A percentile compares a stretch with the other conserved stretches of the same genome.
Conservation (phyloP, 148 eudicot species). For the Chenopodium quinoa region DNA sequence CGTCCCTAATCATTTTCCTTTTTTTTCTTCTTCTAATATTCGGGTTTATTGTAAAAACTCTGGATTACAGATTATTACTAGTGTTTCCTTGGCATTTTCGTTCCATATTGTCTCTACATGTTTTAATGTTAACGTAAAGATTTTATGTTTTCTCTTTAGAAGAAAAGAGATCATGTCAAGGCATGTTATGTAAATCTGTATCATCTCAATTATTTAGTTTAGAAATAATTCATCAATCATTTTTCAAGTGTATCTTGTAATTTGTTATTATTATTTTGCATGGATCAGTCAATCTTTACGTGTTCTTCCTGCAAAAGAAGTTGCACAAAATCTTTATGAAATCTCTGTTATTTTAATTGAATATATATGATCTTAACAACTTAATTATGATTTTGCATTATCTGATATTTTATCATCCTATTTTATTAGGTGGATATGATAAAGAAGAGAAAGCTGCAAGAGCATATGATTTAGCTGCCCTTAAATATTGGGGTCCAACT, state of each 20-base stretch:
- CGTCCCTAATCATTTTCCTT: too few species aligned
- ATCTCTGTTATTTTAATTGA: neutral
- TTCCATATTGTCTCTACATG: too few species aligned
- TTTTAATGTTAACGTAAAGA: too few species aligned
- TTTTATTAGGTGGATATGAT: slow-evolving; percentile 73
- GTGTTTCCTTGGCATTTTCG: too few species aligned
- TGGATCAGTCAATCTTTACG: slow-evolving; percentile 11
- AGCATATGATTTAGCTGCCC: slow-evolving; percentile 87
- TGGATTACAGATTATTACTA: too few species aligned
- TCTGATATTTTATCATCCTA: neutral
- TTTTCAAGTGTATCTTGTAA: neutral
- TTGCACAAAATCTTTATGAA: neutral
- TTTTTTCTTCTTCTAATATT: too few species aligned
- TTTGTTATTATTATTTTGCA: slow-evolving; percentile 13
- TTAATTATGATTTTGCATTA: neutral
- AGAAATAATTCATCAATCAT: slow-evolving; percentile 6
- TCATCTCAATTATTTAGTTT: slow-evolving; percentile 4
- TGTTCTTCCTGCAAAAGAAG: slow-evolving; percentile 11
- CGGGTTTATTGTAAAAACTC: too few species aligned
- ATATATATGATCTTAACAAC: slow-evolving; percentile 2
- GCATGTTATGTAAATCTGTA: neutral
- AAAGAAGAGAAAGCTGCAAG: slow-evolving; percentile 86
- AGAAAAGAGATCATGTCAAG: neutral
- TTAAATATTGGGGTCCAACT: slow-evolving; percentile 87
- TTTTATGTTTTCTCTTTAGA: neutral